A percentile compares a stretch with the other conserved stretches of the same genome.
Conservation (phyloP, 2,329 filamentous ascomycete genomes). For the Elsinoe batatas region DNA sequence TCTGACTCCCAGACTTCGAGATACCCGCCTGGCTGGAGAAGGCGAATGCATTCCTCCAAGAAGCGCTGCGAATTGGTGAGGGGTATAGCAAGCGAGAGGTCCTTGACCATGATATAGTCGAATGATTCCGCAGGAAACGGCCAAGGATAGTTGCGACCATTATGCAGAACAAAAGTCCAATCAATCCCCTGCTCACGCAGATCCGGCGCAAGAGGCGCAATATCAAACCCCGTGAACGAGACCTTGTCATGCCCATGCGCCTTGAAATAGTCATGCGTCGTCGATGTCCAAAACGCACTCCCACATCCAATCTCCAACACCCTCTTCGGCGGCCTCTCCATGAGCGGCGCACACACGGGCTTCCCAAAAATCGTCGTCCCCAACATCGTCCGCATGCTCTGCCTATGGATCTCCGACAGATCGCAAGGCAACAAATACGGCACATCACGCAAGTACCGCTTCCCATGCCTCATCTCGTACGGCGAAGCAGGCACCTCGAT, state of each 20-base stretch:
- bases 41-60: constrained; percentile 65
- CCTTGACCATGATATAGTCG: constrained; percentile 82
- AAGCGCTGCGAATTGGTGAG: constrained; percentile 46
- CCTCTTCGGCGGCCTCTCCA: constrained; percentile 58
- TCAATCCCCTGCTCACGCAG: constrained; percentile 63
- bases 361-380: constrained; percentile 72
- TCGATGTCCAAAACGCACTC: constrained; percentile 78
- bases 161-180: constrained; percentile 83
- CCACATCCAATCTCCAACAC: constrained; percentile 85
- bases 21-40: constrained; percentile 67
- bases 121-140: constrained; percentile 74
- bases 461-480: constrained; percentile 65
- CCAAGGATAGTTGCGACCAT: constrained; percentile 63
- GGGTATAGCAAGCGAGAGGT: constrained; percentile 60
- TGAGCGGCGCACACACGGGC: constrained; percentile 62
- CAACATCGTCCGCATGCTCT: constrained; percentile 73
- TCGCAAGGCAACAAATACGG: constrained; percentile 84
- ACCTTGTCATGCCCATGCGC: constrained; percentile 58
- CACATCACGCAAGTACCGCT: constrained; percentile 71
- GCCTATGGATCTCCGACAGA: constrained; percentile 75
- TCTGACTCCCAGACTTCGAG: constrained; percentile 88
- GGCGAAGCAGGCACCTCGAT: constrained; percentile 14
- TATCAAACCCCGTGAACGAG: constrained; percentile 72
- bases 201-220: constrained; percentile 61
- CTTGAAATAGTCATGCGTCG: constrained; percentile 72